Evolutionary conservation across 2,329 filamentous ascomycete species (phyloP).

Genomic region (Lasiodiplodia hormozganensis): DNA sequence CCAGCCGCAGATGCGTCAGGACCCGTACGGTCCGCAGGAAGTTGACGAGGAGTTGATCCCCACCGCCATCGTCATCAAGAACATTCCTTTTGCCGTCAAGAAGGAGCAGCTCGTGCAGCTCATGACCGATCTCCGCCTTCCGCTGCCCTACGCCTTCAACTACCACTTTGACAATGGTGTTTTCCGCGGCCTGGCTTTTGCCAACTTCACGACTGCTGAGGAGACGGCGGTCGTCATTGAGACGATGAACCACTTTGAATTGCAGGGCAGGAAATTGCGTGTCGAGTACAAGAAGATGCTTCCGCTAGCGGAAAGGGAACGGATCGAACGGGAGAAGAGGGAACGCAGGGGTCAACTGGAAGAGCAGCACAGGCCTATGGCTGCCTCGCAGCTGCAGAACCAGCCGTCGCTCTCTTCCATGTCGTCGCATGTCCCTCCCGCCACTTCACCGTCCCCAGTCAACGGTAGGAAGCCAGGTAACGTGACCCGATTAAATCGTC

Average conservation of each 20-base stretch:
- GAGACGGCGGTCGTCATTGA: constrained; percentile 94
- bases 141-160: constrained; percentile 97
- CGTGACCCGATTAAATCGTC: constrained; percentile 37
- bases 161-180: constrained; percentile 99
- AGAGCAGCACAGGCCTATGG: constrained; percentile 87
- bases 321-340: constrained; percentile 96
- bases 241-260: constrained; percentile 91
- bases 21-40: constrained; percentile 55
- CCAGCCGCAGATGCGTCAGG: constrained; percentile 46
- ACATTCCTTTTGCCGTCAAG: constrained; percentile 97
- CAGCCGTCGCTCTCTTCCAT: constrained; percentile 88
- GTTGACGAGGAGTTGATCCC: constrained; percentile 90
- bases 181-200: constrained; percentile 93
- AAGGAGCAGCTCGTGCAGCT: constrained; percentile 92
- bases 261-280: constrained; percentile 90
- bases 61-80: constrained; percentile 99
- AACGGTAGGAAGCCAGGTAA: constrained; percentile 61
- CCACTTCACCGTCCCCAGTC: constrained; percentile 72
- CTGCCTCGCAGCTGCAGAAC: constrained; percentile 71
- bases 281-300: constrained; percentile 99
- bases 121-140: constrained; percentile 93
- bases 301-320: constrained; percentile 88
- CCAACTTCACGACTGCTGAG: constrained; percentile 95
- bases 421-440: constrained; percentile 62
- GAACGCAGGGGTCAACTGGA: constrained; percentile 95